Conservation (phyloP, 1,284 basidiomycete species). For the Rhodofomes roseus region DNA sequence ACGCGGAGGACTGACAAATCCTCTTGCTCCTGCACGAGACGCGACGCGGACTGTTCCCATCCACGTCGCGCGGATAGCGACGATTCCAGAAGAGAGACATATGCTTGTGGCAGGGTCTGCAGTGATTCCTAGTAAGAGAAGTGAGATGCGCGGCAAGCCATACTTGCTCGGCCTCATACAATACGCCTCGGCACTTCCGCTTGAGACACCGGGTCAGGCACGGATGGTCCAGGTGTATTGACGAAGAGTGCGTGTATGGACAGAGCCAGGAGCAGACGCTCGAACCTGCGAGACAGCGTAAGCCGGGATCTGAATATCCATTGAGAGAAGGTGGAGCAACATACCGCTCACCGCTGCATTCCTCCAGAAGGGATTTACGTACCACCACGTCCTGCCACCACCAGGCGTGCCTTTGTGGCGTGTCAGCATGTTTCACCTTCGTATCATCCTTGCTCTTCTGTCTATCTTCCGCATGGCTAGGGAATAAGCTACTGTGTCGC, state of each 20-base stretch:
- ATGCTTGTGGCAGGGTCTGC: conserved; percentile 15
- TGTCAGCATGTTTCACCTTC: conserved; percentile 8
- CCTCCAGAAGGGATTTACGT: conserved; percentile 49
- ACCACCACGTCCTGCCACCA: conserved; percentile 56
- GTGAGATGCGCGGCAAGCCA: background rate
- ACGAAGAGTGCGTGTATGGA: conserved; percentile 47
- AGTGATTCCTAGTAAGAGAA: conserved; percentile 11
- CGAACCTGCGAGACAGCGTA: conserved; percentile 22
- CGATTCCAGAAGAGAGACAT: conserved; percentile 18
- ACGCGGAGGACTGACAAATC: conserved; percentile 22
- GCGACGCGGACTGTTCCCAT: conserved; percentile 26
- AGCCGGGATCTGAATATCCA: conserved; percentile 29
- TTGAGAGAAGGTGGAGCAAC: conserved; percentile 5
- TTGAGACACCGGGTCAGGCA: conserved; percentile 3
- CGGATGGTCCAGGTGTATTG: conserved; percentile 11
- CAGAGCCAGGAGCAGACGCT: conserved; percentile 43
- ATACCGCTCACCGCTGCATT: conserved; percentile 49
- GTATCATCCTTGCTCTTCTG: conserved; percentile 10
- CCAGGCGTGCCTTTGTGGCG: conserved; percentile 24
- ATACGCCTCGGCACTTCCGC: conserved; percentile 4
- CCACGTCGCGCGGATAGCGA: conserved; percentile 18
- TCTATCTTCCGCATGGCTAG: conserved; percentile 15
- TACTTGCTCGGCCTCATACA: conserved; percentile 2
- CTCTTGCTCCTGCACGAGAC: conserved; percentile 17
- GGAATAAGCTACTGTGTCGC: conserved; percentile 34